Percentiles rank a stretch among this genome's conserved stretches.
These are phyloP conservation scores for Aleurites moluccanus DNA, from an alignment of 441 rosid species.

Conservation along the genomic window DNA sequence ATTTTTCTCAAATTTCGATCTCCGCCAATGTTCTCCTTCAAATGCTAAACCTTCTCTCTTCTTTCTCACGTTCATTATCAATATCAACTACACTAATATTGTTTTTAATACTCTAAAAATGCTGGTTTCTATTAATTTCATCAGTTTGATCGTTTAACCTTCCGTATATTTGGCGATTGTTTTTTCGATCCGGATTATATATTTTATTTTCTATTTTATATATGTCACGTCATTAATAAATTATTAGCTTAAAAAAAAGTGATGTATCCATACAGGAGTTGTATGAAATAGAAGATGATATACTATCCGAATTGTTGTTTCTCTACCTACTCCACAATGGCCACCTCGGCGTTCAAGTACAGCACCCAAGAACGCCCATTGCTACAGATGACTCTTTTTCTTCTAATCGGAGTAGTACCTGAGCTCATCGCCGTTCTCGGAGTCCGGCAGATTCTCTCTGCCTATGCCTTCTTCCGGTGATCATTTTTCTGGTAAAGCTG, in stretches of 20 bases:
- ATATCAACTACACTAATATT: not conserved
- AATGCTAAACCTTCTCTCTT: not conserved
- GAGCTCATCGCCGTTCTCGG: conserved; percentile 62
- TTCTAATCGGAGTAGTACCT: conserved; percentile 35
- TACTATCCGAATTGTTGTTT: too few species aligned
- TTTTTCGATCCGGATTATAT: too few species aligned
- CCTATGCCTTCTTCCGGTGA: conserved; percentile 31
- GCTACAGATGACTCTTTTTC: conserved; percentile 44
- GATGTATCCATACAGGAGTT: too few species aligned
- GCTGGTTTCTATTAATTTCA: not conserved
- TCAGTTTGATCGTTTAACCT: not conserved
- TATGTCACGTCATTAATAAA: too few species aligned
- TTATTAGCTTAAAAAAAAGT: too few species aligned
- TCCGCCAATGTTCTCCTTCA: conserved; percentile 38
- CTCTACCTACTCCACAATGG: conserved; percentile 43
- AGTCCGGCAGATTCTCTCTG: conserved; percentile 85
- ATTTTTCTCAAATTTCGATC: conserved; percentile 33
- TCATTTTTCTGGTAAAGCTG: conserved; percentile 38
- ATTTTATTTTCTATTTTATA: too few species aligned
- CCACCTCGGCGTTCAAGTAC: conserved; percentile 76
- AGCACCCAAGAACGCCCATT: conserved; percentile 49
- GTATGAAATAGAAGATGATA: too few species aligned
- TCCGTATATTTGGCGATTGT: not conserved
- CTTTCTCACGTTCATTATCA: not conserved
- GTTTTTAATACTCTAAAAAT: not conserved